These are phyloP conservation scores for Panellus pusillus DNA, from an alignment of 768 basidiomycete genomes.

Conservation along the genomic window DNA sequence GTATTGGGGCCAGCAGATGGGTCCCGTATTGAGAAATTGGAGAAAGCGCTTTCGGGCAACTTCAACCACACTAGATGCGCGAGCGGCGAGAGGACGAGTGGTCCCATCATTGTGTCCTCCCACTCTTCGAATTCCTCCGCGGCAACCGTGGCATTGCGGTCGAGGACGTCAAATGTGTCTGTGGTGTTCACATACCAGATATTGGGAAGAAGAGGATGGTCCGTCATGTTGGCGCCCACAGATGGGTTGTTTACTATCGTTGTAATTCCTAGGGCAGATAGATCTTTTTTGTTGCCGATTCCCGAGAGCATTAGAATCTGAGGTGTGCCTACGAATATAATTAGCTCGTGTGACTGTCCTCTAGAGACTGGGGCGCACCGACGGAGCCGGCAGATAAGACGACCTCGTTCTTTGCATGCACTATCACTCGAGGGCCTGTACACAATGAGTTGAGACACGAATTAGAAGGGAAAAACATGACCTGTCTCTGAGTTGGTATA, in stretches of 20 bases:
- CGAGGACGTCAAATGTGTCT: constrained; percentile 17
- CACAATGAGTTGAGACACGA: neutral
- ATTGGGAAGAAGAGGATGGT: constrained; percentile 17
- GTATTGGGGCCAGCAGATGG: constrained; percentile 24
- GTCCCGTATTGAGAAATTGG: constrained; percentile 16
- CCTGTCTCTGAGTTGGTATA: constrained; percentile 3
- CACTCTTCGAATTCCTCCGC: constrained; percentile 12
- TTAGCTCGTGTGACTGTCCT: too few relatives aligned
- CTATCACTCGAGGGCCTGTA: constrained; percentile 1
- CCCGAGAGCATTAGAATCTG: constrained; percentile 26
- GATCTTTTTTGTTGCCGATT: constrained; percentile 18
- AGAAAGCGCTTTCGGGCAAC: constrained; percentile 2
- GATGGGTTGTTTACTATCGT: constrained; percentile 21
- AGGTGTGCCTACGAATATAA: constrained; percentile 16
- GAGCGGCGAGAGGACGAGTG: constrained; percentile 9
- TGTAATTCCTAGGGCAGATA: constrained; percentile 17
- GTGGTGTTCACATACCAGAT: constrained; percentile 22
- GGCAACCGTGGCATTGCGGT: constrained; percentile 13
- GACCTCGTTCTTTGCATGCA: constrained; percentile 28
- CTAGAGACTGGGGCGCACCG: constrained; percentile 22
- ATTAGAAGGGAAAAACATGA: neutral
- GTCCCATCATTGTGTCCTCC: constrained; percentile 19
- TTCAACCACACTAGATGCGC: constrained; percentile 12
- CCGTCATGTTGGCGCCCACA: constrained; percentile 23
- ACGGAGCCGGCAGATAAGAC: constrained; percentile 31